A percentile compares a stretch with the other conserved stretches of the same genome.
These are phyloP conservation scores for cucumber (Cucumis sativus) DNA, from an alignment of 306 rosid genomes.

Conservation along the genomic window Cucumber_9930_V3 NC_026661.2:21799501-21800000, in stretches of 20 bases:
- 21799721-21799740: conserved; percentile 40
- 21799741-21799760: conserved; percentile 61
- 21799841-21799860: conserved; percentile 84
- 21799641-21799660: conserved; percentile 52
- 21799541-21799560: conserved; percentile 38
- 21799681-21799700: conserved; percentile 62
- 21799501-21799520: conserved; percentile 84
- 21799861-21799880: conserved; percentile 49
- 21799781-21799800: conserved; percentile 53
- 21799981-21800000: neutral
- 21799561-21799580: conserved; percentile 64
- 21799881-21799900: conserved; percentile 82
- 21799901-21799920: conserved; percentile 61
- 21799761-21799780: conserved; percentile 64
- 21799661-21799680: conserved; percentile 64
- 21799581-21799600: conserved; percentile 22
- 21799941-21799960: conserved; percentile 73
- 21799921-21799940: conserved; percentile 73
- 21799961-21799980: conserved; percentile 22
- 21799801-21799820: conserved; percentile 51
- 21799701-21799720: conserved; percentile 70
- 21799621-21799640: conserved; percentile 17
- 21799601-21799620: conserved; percentile 39
- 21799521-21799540: conserved; percentile 55
- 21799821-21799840: conserved; percentile 66